A percentile compares a stretch with the other conserved stretches of the same genome.
Evolutionary conservation across 257 asterid genomes (phyloP).

Genomic region (Solanum sitiens): DNA sequence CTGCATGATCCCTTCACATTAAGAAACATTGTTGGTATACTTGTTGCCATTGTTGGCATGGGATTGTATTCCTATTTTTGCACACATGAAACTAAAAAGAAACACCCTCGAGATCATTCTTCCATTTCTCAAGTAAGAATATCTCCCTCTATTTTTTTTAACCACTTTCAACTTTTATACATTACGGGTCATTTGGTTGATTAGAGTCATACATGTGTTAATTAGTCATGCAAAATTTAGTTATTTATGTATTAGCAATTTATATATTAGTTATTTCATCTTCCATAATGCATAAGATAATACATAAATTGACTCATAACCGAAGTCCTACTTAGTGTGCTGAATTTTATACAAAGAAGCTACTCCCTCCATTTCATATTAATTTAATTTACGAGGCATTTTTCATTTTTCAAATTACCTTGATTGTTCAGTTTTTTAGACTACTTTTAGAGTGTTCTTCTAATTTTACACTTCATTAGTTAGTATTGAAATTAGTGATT

Average conservation of each 20-base stretch:
- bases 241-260: background rate
- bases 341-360: background rate
- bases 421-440: too few relatives aligned
- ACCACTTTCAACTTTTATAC: background rate
- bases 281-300: background rate
- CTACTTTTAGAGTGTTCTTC: too few relatives aligned
- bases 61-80: slow-evolving; percentile 70
- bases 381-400: too few relatives aligned
- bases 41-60: slow-evolving; percentile 81
- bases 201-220: background rate
- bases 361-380: too few relatives aligned
- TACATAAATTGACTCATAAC: background rate
- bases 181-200: background rate
- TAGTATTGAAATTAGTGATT: too few relatives aligned
- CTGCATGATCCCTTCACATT: slow-evolving; percentile 73
- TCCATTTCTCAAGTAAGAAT: slow-evolving; percentile 33
- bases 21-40: slow-evolving; percentile 69
- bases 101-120: slow-evolving; percentile 32
- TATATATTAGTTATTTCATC: background rate
- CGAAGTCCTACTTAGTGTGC: background rate
- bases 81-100: slow-evolving; percentile 58
- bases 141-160: background rate
- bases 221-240: background rate
- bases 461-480: too few relatives aligned
- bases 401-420: too few relatives aligned